Percentiles rank a stretch among this genome's conserved stretches.
These are phyloP conservation scores for Carex pumila DNA, from an alignment of 176 grass and related monocot species.

Conservation along the genomic window DNA sequence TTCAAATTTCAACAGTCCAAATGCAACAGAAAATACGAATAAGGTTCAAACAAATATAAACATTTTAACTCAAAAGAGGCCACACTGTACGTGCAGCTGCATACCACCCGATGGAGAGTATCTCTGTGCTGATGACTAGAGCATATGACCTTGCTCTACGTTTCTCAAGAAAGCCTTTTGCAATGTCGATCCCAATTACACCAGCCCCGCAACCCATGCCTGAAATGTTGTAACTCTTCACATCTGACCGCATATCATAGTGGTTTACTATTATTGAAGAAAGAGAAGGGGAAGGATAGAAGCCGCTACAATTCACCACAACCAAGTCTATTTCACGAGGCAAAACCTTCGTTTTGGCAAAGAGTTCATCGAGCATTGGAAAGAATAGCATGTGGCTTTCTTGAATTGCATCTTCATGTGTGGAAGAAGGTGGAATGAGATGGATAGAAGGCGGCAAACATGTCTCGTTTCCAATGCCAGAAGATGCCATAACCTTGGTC, in stretches of 20 bases:
- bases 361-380: constrained; percentile 25
- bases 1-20: background rate
- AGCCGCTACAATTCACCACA: constrained; percentile 33
- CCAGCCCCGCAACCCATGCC: constrained; percentile 33
- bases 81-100: background rate
- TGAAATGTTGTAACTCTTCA: constrained; percentile 35
- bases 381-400: constrained; percentile 28
- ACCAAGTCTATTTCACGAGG: constrained; percentile 11
- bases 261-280: constrained; percentile 25
- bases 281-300: constrained; percentile 27
- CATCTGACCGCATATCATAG: constrained; percentile 29
- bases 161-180: constrained; percentile 15
- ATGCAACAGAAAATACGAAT: background rate
- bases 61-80: background rate
- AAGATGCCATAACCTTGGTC: constrained; percentile 40
- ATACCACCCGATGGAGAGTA: constrained; percentile 33
- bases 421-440: constrained; percentile 38
- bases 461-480: constrained; percentile 80
- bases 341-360: constrained; percentile 21
- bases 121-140: constrained; percentile 38
- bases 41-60: background rate
- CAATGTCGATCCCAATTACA: constrained; percentile 30
- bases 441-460: constrained; percentile 51
- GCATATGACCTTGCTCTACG: constrained; percentile 9
- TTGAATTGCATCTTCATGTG: constrained; percentile 8